phyloP scores from a whole-genome alignment of 2,329 filamentous ascomycete species.

The Metarhizium rileyi region DNA sequence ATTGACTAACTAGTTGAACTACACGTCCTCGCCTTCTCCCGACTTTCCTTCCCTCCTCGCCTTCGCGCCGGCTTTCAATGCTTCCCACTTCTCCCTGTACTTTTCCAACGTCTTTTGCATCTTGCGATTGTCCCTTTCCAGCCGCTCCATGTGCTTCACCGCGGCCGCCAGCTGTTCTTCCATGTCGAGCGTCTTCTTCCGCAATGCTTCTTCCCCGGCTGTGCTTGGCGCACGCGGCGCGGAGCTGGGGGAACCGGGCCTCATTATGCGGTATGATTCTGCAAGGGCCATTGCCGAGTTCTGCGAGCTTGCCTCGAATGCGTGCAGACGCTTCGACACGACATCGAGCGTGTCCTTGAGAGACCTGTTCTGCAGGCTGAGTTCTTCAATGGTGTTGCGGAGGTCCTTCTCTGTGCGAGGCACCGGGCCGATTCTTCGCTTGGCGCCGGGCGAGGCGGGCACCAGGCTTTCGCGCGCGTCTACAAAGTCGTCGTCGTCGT shows the following conservation, averaged over 20 bases:
- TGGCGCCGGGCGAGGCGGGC: slow-evolving; percentile 32
- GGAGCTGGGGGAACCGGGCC: slow-evolving; percentile 40
- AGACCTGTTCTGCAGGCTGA: slow-evolving; percentile 78
- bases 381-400: slow-evolving; percentile 72
- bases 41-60: slow-evolving; percentile 37
- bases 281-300: slow-evolving; percentile 77
- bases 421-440: slow-evolving; percentile 28
- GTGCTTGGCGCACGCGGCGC: slow-evolving; percentile 17
- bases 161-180: slow-evolving; percentile 54
- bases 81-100: slow-evolving; percentile 52
- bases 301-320: slow-evolving; percentile 88
- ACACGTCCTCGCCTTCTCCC: slow-evolving; percentile 18
- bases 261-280: slow-evolving; percentile 63
- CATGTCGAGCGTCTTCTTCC: slow-evolving; percentile 49
- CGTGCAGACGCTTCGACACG: slow-evolving; percentile 75
- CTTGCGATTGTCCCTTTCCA: slow-evolving; percentile 53
- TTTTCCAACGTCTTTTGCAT: slow-evolving; percentile 46
- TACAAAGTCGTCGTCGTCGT: slow-evolving; percentile 78
- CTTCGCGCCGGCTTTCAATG: slow-evolving; percentile 51
- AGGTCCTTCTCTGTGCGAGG: slow-evolving; percentile 33
- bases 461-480: slow-evolving; percentile 65
- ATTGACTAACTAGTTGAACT: neutral
- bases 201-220: slow-evolving; percentile 26
- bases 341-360: slow-evolving; percentile 80
- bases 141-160: slow-evolving; percentile 51